A percentile compares a stretch with the other conserved stretches of the same genome.
Conservation (phyloP, 331 rosid species). For the Quercus lobata region DNA sequence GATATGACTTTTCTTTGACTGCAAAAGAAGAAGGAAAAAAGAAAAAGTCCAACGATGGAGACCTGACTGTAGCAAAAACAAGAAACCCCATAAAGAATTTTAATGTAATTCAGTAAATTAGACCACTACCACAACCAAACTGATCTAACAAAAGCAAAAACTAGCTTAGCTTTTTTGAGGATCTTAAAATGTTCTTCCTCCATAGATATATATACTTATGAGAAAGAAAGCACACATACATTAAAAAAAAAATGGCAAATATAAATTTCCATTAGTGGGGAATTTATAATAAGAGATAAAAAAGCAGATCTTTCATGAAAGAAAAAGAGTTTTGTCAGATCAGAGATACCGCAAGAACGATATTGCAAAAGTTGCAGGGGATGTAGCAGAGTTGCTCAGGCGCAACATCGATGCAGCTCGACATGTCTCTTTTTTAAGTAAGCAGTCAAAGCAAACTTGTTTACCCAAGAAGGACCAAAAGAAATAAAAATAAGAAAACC, state of each 20-base stretch:
- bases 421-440: constrained; percentile 36
- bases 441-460: background rate
- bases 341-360: constrained; percentile 91
- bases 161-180: constrained; percentile 33
- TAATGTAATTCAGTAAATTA: constrained; percentile 16
- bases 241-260: background rate
- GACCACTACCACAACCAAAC: constrained; percentile 11
- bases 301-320: constrained; percentile 30
- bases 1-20: constrained; percentile 67
- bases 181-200: constrained; percentile 31
- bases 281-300: background rate
- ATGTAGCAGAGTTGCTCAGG: constrained; percentile 95
- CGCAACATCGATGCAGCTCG: constrained; percentile 67
- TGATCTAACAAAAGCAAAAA: constrained; percentile 16
- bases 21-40: constrained; percentile 47
- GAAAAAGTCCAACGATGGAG: constrained; percentile 63
- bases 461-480: constrained; percentile 2
- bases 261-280: background rate
- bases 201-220: background rate
- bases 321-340: constrained; percentile 13
- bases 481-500: background rate
- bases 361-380: constrained; percentile 98
- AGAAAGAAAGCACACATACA: constrained; percentile 17
- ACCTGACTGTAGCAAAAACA: constrained; percentile 50
- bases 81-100: constrained; percentile 26